Conservation (phyloP, 495 filamentous ascomycete species). For the Talaromyces nanjingensis region DNA sequence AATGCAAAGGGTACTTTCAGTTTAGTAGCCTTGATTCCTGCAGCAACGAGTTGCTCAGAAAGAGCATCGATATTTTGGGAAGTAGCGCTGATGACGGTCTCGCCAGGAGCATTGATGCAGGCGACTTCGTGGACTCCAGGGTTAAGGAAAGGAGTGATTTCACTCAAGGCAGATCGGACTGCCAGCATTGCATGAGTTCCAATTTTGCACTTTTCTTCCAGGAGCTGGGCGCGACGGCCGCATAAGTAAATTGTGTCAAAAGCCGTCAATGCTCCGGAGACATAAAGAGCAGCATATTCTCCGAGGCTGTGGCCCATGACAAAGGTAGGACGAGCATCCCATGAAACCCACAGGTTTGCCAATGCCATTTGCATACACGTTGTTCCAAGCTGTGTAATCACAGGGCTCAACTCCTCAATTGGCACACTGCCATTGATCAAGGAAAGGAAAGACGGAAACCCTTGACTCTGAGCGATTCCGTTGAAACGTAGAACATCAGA, state of each 20-base stretch:
- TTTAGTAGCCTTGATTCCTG: slow-evolving; percentile 59
- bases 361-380: slow-evolving; percentile 81
- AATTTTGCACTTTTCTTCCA: slow-evolving; percentile 61
- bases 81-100: slow-evolving; percentile 45
- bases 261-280: slow-evolving; percentile 70
- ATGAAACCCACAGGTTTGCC: slow-evolving; percentile 69
- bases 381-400: slow-evolving; percentile 71
- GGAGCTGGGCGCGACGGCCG: slow-evolving; percentile 68
- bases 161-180: slow-evolving; percentile 29
- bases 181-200: slow-evolving; percentile 62
- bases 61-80: slow-evolving; percentile 45
- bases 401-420: slow-evolving; percentile 55
- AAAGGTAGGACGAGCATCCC: slow-evolving; percentile 67
- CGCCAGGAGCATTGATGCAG: slow-evolving; percentile 44
- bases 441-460: slow-evolving; percentile 58
- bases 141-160: slow-evolving; percentile 24
- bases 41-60: slow-evolving; percentile 46
- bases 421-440: slow-evolving; percentile 47
- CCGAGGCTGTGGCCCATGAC: slow-evolving; percentile 84
- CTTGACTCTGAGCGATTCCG: slow-evolving; percentile 58
- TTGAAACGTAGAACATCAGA: slow-evolving; percentile 61
- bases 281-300: slow-evolving; percentile 81
- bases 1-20: slow-evolving; percentile 73
- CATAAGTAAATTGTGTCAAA: slow-evolving; percentile 77
- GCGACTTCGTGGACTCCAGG: slow-evolving; percentile 35